These are phyloP conservation scores for Xanthoconium purpureum DNA, from an alignment of 768 basidiomycete species.

Conservation along the genomic window DNA sequence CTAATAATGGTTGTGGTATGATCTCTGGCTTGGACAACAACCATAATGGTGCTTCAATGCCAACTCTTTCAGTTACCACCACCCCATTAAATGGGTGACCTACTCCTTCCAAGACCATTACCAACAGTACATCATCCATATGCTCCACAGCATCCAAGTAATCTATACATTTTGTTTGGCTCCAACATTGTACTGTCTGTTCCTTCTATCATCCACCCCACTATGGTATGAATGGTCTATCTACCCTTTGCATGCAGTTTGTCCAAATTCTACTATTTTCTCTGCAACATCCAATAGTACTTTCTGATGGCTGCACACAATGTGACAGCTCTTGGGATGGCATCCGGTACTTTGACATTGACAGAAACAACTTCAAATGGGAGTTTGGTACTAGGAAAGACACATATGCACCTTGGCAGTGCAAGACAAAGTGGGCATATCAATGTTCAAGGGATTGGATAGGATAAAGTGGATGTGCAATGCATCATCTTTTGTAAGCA, in stretches of 20 bases:
- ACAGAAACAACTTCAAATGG: slow-evolving; percentile 54
- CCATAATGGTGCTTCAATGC: slow-evolving; percentile 14
- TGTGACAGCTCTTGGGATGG: slow-evolving; percentile 83
- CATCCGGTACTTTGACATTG: slow-evolving; percentile 80
- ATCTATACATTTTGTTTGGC: slow-evolving; percentile 11
- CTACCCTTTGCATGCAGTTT: slow-evolving; percentile 25
- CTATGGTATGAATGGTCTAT: slow-evolving; percentile 20
- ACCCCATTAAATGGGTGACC: slow-evolving; percentile 28
- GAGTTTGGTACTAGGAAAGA: slow-evolving; percentile 53
- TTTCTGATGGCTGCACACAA: slow-evolving; percentile 69
- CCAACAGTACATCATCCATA: slow-evolving; percentile 23
- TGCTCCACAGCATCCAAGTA: slow-evolving; percentile 23
- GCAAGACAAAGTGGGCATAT: slow-evolving; percentile 29
- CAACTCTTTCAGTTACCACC: slow-evolving; percentile 9
- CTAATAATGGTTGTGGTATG: not conserved
- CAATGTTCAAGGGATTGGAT: slow-evolving; percentile 40
- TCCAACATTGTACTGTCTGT: slow-evolving; percentile 23
- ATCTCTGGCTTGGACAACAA: slow-evolving; percentile 6
- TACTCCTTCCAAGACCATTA: slow-evolving; percentile 25
- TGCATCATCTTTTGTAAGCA: slow-evolving; percentile 63
- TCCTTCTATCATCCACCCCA: slow-evolving; percentile 21
- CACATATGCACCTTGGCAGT: slow-evolving; percentile 26
- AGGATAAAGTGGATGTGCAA: slow-evolving; percentile 60
- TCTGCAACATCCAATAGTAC: slow-evolving; percentile 32
- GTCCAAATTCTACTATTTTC: slow-evolving; percentile 29